Percentiles rank a stretch among this genome's conserved stretches.
phyloP scores from a whole-genome alignment of 148 eudicot genomes.

The Chenopodium suecicum region DNA sequence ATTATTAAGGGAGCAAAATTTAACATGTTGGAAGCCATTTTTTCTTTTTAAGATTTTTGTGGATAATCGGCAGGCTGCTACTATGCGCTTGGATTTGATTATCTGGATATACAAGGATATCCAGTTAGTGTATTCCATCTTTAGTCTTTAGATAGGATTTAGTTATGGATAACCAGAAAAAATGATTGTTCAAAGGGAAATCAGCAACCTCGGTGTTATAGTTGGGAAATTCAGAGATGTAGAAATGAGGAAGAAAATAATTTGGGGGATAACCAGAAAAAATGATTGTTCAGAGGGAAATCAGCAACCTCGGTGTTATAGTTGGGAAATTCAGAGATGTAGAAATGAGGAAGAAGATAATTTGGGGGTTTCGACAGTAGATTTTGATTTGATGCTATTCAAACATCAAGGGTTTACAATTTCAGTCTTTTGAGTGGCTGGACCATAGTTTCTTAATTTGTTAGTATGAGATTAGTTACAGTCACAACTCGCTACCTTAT shows the following conservation, averaged over 20 bases:
- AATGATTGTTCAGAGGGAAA: not conserved
- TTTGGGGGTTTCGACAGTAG: no score
- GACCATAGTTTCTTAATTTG: no score
- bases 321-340: no score
- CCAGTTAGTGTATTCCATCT: not conserved
- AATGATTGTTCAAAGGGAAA: not conserved
- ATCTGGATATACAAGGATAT: conserved; percentile 1
- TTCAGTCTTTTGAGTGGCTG: no score
- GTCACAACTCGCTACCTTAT: no score
- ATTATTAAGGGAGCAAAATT: not conserved
- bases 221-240: no score
- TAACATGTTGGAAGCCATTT: not conserved
- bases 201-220: not conserved
- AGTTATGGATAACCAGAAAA: not conserved
- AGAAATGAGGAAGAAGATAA: no score
- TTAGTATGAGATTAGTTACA: no score
- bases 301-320: not conserved
- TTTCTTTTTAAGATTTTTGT: not conserved
- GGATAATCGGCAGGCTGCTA: not conserved
- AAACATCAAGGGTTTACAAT: no score
- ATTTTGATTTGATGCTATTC: no score
- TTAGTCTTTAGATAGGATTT: not conserved
- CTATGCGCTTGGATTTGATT: not conserved
- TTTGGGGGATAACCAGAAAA: no score
- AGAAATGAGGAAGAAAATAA: no score